Base-by-base conservation (phyloP, 306 rosid genomes). In the Vachellia pachyceras region DNA sequence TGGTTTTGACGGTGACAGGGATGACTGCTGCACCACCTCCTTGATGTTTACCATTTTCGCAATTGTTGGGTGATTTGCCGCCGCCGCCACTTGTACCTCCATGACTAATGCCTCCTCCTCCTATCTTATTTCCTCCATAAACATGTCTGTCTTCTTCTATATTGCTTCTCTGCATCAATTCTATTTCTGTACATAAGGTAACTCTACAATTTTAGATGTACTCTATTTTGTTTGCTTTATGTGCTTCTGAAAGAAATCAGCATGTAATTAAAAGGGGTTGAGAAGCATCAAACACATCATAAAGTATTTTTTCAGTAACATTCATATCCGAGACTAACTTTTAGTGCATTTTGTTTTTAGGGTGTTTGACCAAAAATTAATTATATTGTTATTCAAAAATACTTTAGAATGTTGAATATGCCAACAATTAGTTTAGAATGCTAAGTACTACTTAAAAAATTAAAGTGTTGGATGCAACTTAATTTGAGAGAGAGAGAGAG, bases 1-100 rank as follows among this genome's bases (percentile, higher is more conserved):
- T 75, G 90, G 5, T 3, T 57, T n/a, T 81, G 84, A 39, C 66
- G 90, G 41, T 76, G 13, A 49, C 80, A 18, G 97, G 98, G 80
- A 91, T 83, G 11, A 76, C 82, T 44, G 85, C 84, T 2, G 79
- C 45, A 40, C 89, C 45, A 40, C 89, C 90, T 35, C 90, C 92
- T 47, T 75, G 86, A 3, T 49, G 55, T 25, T 81, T 20, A 45
- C 86, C 86, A 36, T 69, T 61, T 66, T 79, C 90, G 40, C 81
- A 74, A 20, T 22, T 23, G 44, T 65, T 45, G 2, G 37, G 84
- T 37, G 85, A 49, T 78, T 44, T 35, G 80, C 87, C 84, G 10
- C 65, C 55, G 0, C 55, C 85, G 17, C 86, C 85, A n/a, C 58
- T 67, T 9, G 39, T 7, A n/a, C 45, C 69, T 69, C 88, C 91